Base-by-base conservation (phyloP, 257 asterid species). In the Ajuga chamaepitys region DNA sequence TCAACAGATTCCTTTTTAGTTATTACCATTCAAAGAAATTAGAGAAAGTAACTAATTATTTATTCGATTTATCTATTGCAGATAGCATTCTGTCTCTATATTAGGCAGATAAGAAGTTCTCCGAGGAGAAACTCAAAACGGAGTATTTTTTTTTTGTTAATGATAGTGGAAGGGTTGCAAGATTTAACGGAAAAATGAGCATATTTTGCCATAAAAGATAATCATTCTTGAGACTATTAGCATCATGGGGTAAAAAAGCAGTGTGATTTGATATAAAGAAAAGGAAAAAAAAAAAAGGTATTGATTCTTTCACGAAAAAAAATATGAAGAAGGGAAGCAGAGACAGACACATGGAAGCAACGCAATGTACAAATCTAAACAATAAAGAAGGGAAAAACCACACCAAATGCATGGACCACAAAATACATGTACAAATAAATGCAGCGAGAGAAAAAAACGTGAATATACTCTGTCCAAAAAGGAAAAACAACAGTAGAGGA, bases 401-500 rank as follows among this genome's bases (percentile, higher is more conserved):
- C 50, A 60, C 20, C 21, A 14, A 68, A 53, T 67, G 75, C 70
- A 70, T 70, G 91, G 85, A 83, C 91, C 88, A 81, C 81, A 78
- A 64, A 58, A 47, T 55, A 57, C 73, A 66, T 66, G 77, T 50
- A 68, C 68, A 62, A 59, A 64, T 20, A 46, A 72, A 72, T 66
- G 64, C 62, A 75, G 37, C 7, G 70, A 56, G 58, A 6, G 55
- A 25, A 18, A 74, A 64, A 80, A 81, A 59, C 77, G 82, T 82
- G 90, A 81, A 76, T 75, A 77, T 83, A 81, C 83, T 75, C 81
- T 80, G 85, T 64, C 61, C 70, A 52, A 76, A 67, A 67, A 62
- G 63, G 42, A 30, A 70, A 56, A 79, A 62, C 53, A 79, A 9
- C 40, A 65, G 55, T n/a, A 73, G 59, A 26, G 57, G 48, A 45